A percentile compares a stretch with the other conserved stretches of the same genome.
These are phyloP conservation scores for Alloteropsis semialata DNA, from an alignment of 176 grass and related monocot species.

Conservation along the genomic window DNA sequence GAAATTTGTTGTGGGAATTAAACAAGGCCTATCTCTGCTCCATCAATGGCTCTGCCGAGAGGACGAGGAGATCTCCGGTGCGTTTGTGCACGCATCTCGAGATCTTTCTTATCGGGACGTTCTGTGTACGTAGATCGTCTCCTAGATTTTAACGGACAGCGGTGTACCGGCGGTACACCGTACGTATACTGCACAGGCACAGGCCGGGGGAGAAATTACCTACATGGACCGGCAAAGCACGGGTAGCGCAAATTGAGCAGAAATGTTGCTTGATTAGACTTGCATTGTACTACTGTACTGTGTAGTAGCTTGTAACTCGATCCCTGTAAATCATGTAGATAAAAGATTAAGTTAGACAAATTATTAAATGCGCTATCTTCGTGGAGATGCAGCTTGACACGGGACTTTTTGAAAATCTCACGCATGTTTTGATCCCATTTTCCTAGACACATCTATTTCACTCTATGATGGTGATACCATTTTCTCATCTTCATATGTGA, in stretches of 20 bases:
- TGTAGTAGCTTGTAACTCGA: background rate
- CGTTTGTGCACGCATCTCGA: background rate
- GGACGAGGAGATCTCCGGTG: background rate
- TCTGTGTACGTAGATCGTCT: background rate
- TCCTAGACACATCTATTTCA: no score
- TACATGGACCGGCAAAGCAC: background rate
- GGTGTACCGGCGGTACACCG: background rate
- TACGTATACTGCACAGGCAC: background rate
- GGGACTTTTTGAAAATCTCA: no score
- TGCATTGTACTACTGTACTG: no score
- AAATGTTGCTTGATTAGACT: background rate
- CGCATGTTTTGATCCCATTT: no score
- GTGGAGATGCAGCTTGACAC: no score
- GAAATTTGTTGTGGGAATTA: no score
- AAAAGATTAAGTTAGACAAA: background rate
- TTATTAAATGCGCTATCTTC: background rate
- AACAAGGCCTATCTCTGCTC: no score
- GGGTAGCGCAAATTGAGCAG: no score
- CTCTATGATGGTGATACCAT: no score
- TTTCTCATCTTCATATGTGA: no score
- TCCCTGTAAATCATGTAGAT: background rate
- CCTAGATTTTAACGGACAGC: background rate
- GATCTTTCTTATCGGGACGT: background rate
- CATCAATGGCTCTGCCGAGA: background rate
- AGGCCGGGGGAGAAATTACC: background rate